Evolutionary conservation across 2,329 filamentous ascomycete genomes (phyloP), one percentile per base, ranked within the genome.

Genomic region (Paraphaeosphaeria minitans): DNA sequence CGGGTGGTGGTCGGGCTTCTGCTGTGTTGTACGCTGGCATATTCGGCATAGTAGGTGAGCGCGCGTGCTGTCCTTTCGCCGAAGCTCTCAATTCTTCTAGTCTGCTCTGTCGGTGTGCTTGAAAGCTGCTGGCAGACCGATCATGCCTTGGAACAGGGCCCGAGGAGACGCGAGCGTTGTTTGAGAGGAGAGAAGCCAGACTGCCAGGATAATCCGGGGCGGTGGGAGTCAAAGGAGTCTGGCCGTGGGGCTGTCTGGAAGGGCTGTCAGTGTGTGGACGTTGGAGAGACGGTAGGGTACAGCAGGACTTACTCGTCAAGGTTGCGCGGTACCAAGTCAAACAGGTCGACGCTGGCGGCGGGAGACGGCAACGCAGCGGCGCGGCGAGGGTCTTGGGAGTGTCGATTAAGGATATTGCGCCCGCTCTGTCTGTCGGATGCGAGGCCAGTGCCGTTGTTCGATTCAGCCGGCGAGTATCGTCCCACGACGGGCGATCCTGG

Each of bases 401-500:
- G 69, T 52, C 63, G 71, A 53, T 58, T 65, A 51, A 49, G 47
- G 47, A 52, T 53, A 41, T 49, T 49, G 22, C 19, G 43, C 53
- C 62, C 58, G 37, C 16, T 39, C 29, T 31, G 29, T 63, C 61
- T 69, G 62, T 67, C 52, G 46, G 52, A 47, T 39, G 54, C 59
- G 41, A 56, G 19, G 57, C 69, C 70, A 50, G 65, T 79, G 66
- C 72, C 82, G 73, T 66, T 79, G 75, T 69, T 80, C 73, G 71
- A 69, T 58, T 72, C 76, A 64, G 75, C 71, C 56, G 73, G 71
- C 37, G 77, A 76, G 66, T 79, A 80, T 49, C 76, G 79, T 55
- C 72, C 72, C 57, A 80, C 75, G 56, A 82, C 72, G 62, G 82
- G 79, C 53, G 82, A 81, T 75, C 79, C 80, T 59, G 78, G 74